These are phyloP conservation scores for Saccharomycopsis schoenii DNA, from an alignment of 805 yeast genomes.

Conservation along the genomic window DNA sequence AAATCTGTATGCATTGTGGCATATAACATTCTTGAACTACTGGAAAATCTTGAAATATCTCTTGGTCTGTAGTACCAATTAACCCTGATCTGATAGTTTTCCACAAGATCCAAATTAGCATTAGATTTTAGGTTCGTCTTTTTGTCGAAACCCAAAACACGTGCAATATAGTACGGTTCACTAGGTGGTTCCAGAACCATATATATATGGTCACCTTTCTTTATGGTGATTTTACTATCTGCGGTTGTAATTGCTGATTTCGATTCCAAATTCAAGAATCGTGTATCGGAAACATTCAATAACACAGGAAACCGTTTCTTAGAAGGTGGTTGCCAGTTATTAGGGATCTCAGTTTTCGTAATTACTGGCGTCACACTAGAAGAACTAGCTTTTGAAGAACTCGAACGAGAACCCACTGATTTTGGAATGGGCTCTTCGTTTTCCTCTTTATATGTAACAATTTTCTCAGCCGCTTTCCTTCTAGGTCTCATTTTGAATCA, in stretches of 20 bases:
- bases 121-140: constrained; percentile 25
- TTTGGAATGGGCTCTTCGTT: neutral
- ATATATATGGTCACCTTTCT: constrained; percentile 51
- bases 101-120: constrained; percentile 34
- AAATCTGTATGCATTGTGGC: constrained; percentile 82
- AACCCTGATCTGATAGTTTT: constrained; percentile 50
- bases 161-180: constrained; percentile 85
- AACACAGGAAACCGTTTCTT: constrained; percentile 7
- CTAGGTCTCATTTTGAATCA: constrained; percentile 11
- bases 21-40: constrained; percentile 66
- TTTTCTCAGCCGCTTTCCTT: constrained; percentile 16
- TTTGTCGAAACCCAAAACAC: constrained; percentile 62
- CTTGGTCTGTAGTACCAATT: constrained; percentile 91
- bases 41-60: constrained; percentile 59
- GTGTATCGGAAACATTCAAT: constrained; percentile 2
- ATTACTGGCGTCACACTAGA: neutral
- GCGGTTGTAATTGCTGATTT: constrained; percentile 3
- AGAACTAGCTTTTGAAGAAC: neutral
- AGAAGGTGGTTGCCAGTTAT: constrained; percentile 17
- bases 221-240: constrained; percentile 15
- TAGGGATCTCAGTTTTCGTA: constrained; percentile 9
- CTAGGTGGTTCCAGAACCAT: constrained; percentile 90
- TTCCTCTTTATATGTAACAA: constrained; percentile 15
- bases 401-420: neutral
- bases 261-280: neutral